Evolutionary conservation across 2,329 filamentous ascomycete genomes (phyloP).

Genomic region (Sordariomycetes sp.): DNA sequence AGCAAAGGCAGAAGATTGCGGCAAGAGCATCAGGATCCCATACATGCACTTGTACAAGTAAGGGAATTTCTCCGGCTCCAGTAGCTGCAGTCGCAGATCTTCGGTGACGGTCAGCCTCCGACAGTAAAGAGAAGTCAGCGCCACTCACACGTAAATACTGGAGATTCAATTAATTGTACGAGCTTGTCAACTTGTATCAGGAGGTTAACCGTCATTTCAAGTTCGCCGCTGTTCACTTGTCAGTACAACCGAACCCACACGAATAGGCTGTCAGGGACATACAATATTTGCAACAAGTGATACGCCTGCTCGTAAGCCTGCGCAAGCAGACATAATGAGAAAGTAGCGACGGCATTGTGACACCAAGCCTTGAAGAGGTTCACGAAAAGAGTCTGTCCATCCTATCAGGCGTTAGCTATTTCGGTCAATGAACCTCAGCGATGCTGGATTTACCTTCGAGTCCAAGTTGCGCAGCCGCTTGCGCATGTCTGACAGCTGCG

Average conservation of each 20-base stretch:
- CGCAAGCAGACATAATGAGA: slow-evolving; percentile 87
- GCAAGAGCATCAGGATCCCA: slow-evolving; percentile 93
- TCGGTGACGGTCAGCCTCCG: background rate
- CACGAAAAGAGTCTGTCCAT: slow-evolving; percentile 93
- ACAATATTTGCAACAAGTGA: slow-evolving; percentile 93
- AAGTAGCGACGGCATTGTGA: slow-evolving; percentile 95
- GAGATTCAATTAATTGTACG: slow-evolving; percentile 91
- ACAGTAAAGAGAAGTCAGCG: background rate
- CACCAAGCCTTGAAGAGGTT: slow-evolving; percentile 95
- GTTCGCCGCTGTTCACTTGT: slow-evolving; percentile 61
- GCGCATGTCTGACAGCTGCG: slow-evolving; percentile 81
- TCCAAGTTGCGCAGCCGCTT: slow-evolving; percentile 88
- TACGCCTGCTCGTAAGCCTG: slow-evolving; percentile 98
- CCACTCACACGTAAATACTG: slow-evolving; percentile 88
- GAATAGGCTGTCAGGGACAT: slow-evolving; percentile 19
- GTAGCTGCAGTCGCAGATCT: slow-evolving; percentile 89
- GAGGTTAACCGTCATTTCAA: slow-evolving; percentile 98
- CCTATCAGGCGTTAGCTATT: slow-evolving; percentile 44
- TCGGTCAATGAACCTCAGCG: too few relatives aligned
- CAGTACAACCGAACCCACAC: background rate
- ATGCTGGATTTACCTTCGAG: slow-evolving; percentile 49
- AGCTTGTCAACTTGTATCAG: slow-evolving; percentile 98
- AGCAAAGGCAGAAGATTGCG: slow-evolving; percentile 93
- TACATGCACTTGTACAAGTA: slow-evolving; percentile 97
- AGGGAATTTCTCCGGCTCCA: slow-evolving; percentile 91